These are phyloP conservation scores for Pisolithus albus DNA, from an alignment of 768 basidiomycete genomes.

Conservation along the genomic window DNA sequence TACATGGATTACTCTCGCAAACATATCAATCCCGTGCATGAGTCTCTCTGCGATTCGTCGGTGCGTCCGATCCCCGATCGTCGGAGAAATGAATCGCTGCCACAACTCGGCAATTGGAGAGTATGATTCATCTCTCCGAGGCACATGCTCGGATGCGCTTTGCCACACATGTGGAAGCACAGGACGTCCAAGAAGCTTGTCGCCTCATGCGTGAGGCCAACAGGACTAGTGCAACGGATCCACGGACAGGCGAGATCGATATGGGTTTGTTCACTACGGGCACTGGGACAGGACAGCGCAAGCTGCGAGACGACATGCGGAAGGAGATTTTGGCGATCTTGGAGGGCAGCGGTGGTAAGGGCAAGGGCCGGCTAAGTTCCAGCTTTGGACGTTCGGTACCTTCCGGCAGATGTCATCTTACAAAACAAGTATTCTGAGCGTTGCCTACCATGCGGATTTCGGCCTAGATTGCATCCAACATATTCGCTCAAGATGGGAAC, in stretches of 20 bases:
- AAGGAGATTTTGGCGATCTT: conserved; percentile 56
- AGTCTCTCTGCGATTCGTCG: conserved; percentile 90
- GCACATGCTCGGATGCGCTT: conserved; percentile 95
- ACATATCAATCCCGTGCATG: conserved; percentile 84
- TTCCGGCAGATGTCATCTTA: too few species aligned
- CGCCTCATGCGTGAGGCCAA: conserved; percentile 97
- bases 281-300: conserved; percentile 79
- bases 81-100: conserved; percentile 98
- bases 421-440: too few species aligned
- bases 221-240: conserved; percentile 91
- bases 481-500: too few species aligned
- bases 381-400: background rate
- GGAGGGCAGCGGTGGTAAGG: conserved; percentile 43
- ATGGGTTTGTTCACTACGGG: conserved; percentile 94
- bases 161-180: conserved; percentile 75
- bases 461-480: too few species aligned
- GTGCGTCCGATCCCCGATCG: conserved; percentile 79
- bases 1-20: conserved; percentile 92
- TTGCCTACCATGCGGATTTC: too few species aligned
- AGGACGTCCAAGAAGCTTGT: conserved; percentile 85
- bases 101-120: conserved; percentile 94
- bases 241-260: conserved; percentile 94
- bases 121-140: conserved; percentile 93
- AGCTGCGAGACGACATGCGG: conserved; percentile 85
- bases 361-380: conserved; percentile 17